Evolutionary conservation across 2,329 filamentous ascomycete species (phyloP).

Genomic region (Tolypocladium ovalisporum): DNA sequence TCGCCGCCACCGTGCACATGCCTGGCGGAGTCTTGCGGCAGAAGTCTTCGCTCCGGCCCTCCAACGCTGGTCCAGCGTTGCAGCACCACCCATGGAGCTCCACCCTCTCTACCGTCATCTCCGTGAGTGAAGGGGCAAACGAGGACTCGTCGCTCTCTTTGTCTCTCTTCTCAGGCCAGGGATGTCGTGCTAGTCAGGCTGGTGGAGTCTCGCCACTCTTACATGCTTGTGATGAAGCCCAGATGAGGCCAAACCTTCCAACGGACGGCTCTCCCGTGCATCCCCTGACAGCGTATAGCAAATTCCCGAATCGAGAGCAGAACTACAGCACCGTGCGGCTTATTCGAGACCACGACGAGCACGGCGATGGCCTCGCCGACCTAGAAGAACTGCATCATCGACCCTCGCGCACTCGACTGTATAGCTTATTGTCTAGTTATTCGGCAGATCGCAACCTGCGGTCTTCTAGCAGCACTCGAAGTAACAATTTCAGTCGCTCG

Average conservation of each 20-base stretch:
- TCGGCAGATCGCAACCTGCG: conserved; percentile 41
- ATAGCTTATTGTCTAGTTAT: conserved; percentile 36
- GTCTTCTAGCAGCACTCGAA: conserved; percentile 38
- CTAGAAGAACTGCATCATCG: conserved; percentile 41
- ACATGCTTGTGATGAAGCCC: conserved; percentile 29
- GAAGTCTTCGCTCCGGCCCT: neutral
- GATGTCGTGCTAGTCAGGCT: conserved; percentile 42
- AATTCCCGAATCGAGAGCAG: conserved; percentile 22
- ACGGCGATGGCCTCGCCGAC: conserved; percentile 53
- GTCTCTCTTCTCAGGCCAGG: conserved; percentile 30
- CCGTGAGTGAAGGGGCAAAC: conserved; percentile 46
- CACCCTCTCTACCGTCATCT: conserved; percentile 52
- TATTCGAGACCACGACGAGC: conserved; percentile 49
- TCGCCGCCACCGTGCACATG: conserved; percentile 13
- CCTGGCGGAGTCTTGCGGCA: neutral
- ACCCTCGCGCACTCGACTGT: conserved; percentile 43
- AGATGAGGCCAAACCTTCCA: conserved; percentile 18
- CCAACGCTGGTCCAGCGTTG: neutral
- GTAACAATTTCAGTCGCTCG: conserved; percentile 32
- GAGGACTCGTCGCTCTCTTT: conserved; percentile 36
- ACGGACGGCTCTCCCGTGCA: conserved; percentile 4
- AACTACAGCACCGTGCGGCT: conserved; percentile 27
- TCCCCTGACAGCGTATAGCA: conserved; percentile 33
- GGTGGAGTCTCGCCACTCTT: conserved; percentile 47
- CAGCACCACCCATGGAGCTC: conserved; percentile 50